Base-by-base conservation (phyloP, 2,329 filamentous ascomycete genomes). In the Mycosphaerella sp. region DNA sequence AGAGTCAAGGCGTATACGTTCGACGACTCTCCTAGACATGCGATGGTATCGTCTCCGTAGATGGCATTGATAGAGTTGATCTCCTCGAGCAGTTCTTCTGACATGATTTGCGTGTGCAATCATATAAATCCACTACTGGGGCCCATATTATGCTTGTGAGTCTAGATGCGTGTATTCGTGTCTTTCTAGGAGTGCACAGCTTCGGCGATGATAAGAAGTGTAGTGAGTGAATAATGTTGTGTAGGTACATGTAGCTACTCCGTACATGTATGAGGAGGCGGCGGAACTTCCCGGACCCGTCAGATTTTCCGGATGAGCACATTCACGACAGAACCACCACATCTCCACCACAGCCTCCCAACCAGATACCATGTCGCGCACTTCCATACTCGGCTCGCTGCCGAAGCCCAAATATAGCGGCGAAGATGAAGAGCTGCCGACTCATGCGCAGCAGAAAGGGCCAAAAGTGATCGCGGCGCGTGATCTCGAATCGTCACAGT, bases 331-430 rank as follows among this genome's bases (percentile, higher is more conserved):
- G 28, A 34, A 27, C 41, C 25, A n/a, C n/a, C 41, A 32, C 53
- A 28, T 25, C 18, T 18, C 37, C 13, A 34, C 14, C 37, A 28
- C 52, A 52, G 21, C 21, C 21, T 25, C 5, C 21, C 7, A 5
- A 25, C 21, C 27, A 40, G 8, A 5, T 14, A 21, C 14, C 39
- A 60, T 60, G 58, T 56, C 59, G 50, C 54, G 61, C 32, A 50
- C 58, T 53, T 87, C 88, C 52, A 79, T 97, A 39, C 82, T 88
- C 57, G 82, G 83, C 66, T 84, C 87, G 51, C 77, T 97, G 39
- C 91, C 91, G 3, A 90, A 90, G 68, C 90, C 91, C 13, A 91
- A 87, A 72, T 95, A 96, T 67, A 88, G 85, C 4, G 89, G 87
- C 61, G 88, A 95, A 67, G 84, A 94, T 67, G 90, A 96, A 68